phyloP scores from a whole-genome alignment of 306 rosid genomes.

The Ormosia emarginata region DNA sequence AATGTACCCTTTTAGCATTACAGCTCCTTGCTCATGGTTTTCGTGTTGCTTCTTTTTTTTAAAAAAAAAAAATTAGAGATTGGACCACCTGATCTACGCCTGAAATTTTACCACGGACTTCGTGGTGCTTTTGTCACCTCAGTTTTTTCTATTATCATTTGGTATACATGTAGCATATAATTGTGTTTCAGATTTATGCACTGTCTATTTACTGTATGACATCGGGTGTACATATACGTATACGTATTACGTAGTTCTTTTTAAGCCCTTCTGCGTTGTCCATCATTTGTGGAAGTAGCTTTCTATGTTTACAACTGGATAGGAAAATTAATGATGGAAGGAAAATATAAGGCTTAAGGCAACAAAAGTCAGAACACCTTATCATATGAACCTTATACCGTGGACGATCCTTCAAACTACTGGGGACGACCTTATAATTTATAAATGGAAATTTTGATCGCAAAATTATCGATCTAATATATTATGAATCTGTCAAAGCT shows the following conservation, averaged over 20 bases:
- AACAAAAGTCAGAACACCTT: no score
- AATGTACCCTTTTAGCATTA: conserved; percentile 26
- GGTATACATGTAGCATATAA: background rate
- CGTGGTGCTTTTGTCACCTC: background rate
- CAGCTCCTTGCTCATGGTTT: conserved; percentile 19
- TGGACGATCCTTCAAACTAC: no score
- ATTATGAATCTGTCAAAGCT: background rate
- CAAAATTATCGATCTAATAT: no score
- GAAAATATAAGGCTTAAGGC: no score
- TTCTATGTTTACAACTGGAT: no score
- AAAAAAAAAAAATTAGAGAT: background rate
- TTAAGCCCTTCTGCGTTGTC: no score
- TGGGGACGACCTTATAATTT: no score
- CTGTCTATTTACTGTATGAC: background rate
- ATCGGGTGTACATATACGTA: background rate
- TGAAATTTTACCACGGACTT: background rate
- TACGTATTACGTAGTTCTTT: background rate
- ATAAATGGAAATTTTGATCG: no score
- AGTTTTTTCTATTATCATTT: background rate
- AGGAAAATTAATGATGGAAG: no score
- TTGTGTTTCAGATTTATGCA: background rate
- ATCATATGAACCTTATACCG: no score
- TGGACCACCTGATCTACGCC: conserved; percentile 9
- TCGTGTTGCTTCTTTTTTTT: background rate
- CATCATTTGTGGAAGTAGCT: no score